These are phyloP conservation scores for Dioszegia crocea DNA, from an alignment of 768 basidiomycete genomes.

Conservation along the genomic window DNA sequence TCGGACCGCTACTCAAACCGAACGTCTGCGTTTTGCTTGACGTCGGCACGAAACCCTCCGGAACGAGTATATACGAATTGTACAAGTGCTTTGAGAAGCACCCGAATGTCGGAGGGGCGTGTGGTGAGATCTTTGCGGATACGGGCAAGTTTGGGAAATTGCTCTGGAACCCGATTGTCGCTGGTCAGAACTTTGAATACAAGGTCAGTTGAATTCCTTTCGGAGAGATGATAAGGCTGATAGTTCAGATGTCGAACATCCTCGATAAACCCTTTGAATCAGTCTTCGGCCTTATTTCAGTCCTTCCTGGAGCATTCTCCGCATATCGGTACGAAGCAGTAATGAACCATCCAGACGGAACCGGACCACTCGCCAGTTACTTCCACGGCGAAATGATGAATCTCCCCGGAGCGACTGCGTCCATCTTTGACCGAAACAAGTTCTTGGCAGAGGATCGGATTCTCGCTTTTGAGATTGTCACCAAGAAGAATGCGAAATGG, in stretches of 20 bases:
- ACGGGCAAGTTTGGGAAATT: conserved; percentile 35
- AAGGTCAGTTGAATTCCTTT: conserved; percentile 16
- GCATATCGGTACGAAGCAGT: conserved; percentile 46
- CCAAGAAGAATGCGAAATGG: conserved; percentile 44
- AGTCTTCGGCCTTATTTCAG: conserved; percentile 43
- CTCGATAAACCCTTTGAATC: conserved; percentile 46
- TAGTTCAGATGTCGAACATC: conserved; percentile 40
- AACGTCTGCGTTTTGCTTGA: conserved; percentile 48
- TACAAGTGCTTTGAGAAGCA: conserved; percentile 47
- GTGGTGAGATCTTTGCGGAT: conserved; percentile 34
- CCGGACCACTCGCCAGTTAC: conserved; percentile 41
- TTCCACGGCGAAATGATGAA: conserved; percentile 48
- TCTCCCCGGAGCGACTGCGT: conserved; percentile 36
- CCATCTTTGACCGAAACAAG: conserved; percentile 69
- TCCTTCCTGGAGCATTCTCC: conserved; percentile 45
- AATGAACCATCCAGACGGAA: conserved; percentile 41
- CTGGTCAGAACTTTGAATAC: conserved; percentile 47
- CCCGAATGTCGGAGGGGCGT: conserved; percentile 44
- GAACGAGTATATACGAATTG: conserved; percentile 45
- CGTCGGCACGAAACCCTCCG: conserved; percentile 46
- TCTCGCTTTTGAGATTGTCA: conserved; percentile 37
- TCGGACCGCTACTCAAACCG: conserved; percentile 45
- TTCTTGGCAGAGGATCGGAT: conserved; percentile 51
- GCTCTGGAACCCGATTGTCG: conserved; percentile 43
- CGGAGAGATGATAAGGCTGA: background rate